Conservation (phyloP, 2,329 filamentous ascomycete species). For the Rutstroemia sp. region DNA sequence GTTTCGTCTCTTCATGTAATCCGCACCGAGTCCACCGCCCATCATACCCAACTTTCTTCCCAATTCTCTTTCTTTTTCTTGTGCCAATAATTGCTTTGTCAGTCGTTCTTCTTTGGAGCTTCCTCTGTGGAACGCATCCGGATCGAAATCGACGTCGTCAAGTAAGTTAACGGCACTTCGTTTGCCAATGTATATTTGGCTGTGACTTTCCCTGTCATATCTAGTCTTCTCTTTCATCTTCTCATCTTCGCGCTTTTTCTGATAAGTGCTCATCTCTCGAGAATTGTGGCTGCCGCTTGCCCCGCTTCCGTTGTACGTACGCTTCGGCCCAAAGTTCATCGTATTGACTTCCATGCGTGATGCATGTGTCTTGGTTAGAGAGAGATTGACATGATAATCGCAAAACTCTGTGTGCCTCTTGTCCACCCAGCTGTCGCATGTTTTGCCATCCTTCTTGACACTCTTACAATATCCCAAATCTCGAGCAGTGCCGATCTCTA, state of each 20-base stretch:
- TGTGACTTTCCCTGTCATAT: constrained; percentile 53
- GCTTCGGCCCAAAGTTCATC: constrained; percentile 43
- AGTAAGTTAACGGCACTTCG: constrained; percentile 54
- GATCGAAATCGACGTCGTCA: constrained; percentile 55
- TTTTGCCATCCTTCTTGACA: constrained; percentile 73
- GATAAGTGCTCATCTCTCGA: constrained; percentile 18
- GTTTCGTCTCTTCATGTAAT: constrained; percentile 51
- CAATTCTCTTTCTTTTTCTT: constrained; percentile 67
- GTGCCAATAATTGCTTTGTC: constrained; percentile 54
- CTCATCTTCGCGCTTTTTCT: constrained; percentile 18
- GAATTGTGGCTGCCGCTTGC: constrained; percentile 22
- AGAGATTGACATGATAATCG: constrained; percentile 83
- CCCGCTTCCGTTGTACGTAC: constrained; percentile 27
- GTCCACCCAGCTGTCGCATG: constrained; percentile 82
- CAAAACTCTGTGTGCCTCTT: constrained; percentile 82
- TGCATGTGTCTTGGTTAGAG: constrained; percentile 61
- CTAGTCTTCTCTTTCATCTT: constrained; percentile 31
- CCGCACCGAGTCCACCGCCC: constrained; percentile 58
- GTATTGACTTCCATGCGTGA: constrained; percentile 73
- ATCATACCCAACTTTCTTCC: constrained; percentile 58
- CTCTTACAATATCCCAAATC: constrained; percentile 87
- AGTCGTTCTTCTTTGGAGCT: constrained; percentile 58
- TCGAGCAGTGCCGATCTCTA: constrained; percentile 78
- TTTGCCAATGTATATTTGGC: constrained; percentile 44
- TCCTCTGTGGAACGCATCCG: constrained; percentile 42